Base-by-base conservation (phyloP, 1,139 yeast genomes). In the Sugiyamaella xylanicola region DNA sequence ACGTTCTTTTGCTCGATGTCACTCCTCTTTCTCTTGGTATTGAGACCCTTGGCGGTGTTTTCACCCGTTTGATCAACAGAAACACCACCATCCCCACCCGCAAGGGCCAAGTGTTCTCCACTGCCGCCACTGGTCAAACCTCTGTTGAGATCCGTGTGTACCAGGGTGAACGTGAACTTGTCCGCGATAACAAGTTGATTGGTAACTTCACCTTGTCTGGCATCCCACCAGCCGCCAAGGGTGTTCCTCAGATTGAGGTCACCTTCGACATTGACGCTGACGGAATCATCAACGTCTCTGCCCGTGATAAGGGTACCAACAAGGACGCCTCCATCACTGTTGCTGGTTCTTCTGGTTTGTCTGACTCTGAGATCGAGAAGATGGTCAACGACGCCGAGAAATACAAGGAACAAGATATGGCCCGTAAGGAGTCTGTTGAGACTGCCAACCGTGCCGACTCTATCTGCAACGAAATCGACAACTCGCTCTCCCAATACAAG, bases 131-230 rank as follows among this genome's bases (percentile, higher is more conserved):
- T 71, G 98, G 98, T 73, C 99, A 93, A 82, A 92, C 98, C 59
- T 90, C 97, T 66, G 98, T 93, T 66, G 98, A 92, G 79, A 92
- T 93, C 76, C 87, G 97, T 80, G 98, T 93, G 57, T 93, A 89
- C 97, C 98, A 93, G 82, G 99, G 99, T 82, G 99, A 93, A 83
- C 89, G 99, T 83, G 98, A 93, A 78, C 86, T 93, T 72, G 96
- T 95, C 70, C 87, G 96, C 80, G 98, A 93, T 82, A 93, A 93
- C 87, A 93, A 93, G 81, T 83, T 92, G 76, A 92, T 93, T 75
- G 99, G 99, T 77, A 92, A 93, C 87, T 91, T 92, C 77, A 89
- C 96, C 62, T 83, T 92, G 71, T 81, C 93, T 66, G 98, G 97
- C 75, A 92, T 92, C 56, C 98, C 98, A 78, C 35, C 98, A 68